Evolutionary conservation across 1,139 yeast genomes (phyloP), one percentile per base, ranked within the genome.

Genomic region (Blastobotrys capitulatus): DNA sequence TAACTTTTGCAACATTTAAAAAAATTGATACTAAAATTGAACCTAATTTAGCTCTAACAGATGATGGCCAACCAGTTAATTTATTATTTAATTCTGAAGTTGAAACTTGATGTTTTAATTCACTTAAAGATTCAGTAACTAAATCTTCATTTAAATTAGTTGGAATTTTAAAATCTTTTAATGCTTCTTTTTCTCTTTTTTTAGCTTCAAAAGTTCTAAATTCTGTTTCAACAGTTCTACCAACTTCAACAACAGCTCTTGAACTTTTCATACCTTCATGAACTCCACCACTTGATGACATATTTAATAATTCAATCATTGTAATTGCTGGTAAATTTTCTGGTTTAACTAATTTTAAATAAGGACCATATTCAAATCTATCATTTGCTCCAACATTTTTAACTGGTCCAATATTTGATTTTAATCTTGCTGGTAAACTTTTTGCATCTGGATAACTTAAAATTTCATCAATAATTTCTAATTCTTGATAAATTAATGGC

Each of bases 241-340:
- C 96, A 6, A 92, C 89, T 0, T 86, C 75, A 20, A 84, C 71
- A 20, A 89, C 86, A 0, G 95, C 90, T 57, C 88, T 76, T 0
- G 95, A 88, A 0, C 92, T 83, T 60, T 90, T 77, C 81, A 89
- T 83, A 38, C 96, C 96, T 57, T 84, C 88, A n/a, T 76, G 73
- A 32, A 82, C 76, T 46, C 92, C 94, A 39, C 89, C 85, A 2
- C 89, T 81, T 3, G 90, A 79, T 54, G 83, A 80, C 27, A 63
- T 53, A 58, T 86, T 85, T 57, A 92, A 70, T 34, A 89, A 62
- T 65, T 92, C 97, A 60, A 92, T 70, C 59, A 92, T 86, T 0
- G 96, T 80, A 46, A 89, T 82, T 1, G 89, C 90, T 34, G 90
- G 82, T 74, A 89, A 76, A 61, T 87, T 87, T 53, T 86, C 89